Conservation (phyloP, 192 early-diverging fungal species). For the Backusella circina region DNA sequence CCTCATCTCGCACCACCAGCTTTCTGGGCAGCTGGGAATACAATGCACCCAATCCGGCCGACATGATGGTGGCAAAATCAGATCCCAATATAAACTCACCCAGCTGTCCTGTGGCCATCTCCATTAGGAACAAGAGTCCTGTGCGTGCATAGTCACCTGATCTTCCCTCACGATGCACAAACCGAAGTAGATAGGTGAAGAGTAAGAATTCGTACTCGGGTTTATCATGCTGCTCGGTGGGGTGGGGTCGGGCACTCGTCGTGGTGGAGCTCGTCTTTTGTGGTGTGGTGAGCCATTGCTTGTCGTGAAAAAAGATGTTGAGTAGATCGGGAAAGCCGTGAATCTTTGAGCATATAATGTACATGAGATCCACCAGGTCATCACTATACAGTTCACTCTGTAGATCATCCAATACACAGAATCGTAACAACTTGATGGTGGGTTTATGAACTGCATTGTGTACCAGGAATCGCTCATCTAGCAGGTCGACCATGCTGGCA, state of each 20-base stretch:
- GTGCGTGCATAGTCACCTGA: slow-evolving; percentile 84
- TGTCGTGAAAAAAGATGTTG: slow-evolving; percentile 75
- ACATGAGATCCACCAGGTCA: slow-evolving; percentile 67
- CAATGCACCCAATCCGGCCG: slow-evolving; percentile 82
- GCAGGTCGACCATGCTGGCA: slow-evolving; percentile 74
- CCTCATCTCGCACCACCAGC: slow-evolving; percentile 54
- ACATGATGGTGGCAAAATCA: slow-evolving; percentile 80
- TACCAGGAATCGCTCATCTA: slow-evolving; percentile 86
- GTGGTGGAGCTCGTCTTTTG: slow-evolving; percentile 35
- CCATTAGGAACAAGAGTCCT: slow-evolving; percentile 80
- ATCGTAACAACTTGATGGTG: slow-evolving; percentile 68
- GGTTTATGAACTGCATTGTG: slow-evolving; percentile 90
- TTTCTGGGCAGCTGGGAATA: slow-evolving; percentile 88
- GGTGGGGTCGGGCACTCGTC: background rate
- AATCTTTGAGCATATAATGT: slow-evolving; percentile 78
- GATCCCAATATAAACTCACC: slow-evolving; percentile 78
- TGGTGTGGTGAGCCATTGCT: slow-evolving; percentile 55
- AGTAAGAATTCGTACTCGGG: slow-evolving; percentile 78
- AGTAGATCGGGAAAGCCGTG: slow-evolving; percentile 69
- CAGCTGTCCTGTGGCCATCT: slow-evolving; percentile 72
- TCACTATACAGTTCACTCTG: slow-evolving; percentile 56
- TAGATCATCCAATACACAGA: slow-evolving; percentile 54
- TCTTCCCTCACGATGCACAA: slow-evolving; percentile 87
- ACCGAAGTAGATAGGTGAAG: slow-evolving; percentile 85
- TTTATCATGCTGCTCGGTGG: slow-evolving; percentile 18